Percentiles rank a stretch among this genome's conserved stretches.
Evolutionary conservation across 768 basidiomycete genomes (phyloP).

Genomic region (Phanerodontia chrysosporium): DNA sequence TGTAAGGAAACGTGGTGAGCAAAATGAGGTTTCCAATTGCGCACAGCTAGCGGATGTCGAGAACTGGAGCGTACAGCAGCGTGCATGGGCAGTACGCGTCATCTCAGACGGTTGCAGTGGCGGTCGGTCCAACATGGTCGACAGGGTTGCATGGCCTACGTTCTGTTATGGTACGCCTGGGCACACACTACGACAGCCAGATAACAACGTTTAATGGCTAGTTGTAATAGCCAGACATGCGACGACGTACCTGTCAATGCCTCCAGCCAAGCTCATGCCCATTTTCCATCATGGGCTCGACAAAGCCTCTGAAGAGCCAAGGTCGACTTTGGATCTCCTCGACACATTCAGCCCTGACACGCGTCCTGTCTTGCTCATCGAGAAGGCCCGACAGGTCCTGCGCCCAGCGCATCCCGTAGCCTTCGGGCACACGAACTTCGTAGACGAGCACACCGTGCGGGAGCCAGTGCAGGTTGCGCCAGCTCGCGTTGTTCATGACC

Average conservation of each 20-base stretch:
- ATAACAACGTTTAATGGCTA: no score
- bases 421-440: conserved; percentile 53
- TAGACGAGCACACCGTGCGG: conserved; percentile 61
- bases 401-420: conserved; percentile 69
- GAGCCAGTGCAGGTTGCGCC: conserved; percentile 65
- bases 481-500: conserved; percentile 48
- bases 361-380: conserved; percentile 5
- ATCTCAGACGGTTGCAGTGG: no score
- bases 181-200: no score
- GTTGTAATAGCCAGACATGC: background rate
- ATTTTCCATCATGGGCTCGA: conserved; percentile 66
- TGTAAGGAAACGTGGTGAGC: no score
- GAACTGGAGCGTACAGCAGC: no score
- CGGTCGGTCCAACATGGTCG: no score
- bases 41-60: no score
- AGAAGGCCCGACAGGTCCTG: conserved; percentile 32
- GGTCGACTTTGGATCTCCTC: conserved; percentile 16
- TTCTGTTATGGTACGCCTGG: no score
- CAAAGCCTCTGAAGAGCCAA: conserved; percentile 61
- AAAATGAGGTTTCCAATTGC: no score
- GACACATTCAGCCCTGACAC: conserved; percentile 9
- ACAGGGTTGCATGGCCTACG: no score
- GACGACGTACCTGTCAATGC: conserved; percentile 26
- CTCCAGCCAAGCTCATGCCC: conserved; percentile 62
- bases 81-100: no score